Percentiles rank a stretch among this genome's conserved stretches.
Evolutionary conservation across 495 filamentous ascomycete species (phyloP).

Genomic region (Neurospora sp.): DNA sequence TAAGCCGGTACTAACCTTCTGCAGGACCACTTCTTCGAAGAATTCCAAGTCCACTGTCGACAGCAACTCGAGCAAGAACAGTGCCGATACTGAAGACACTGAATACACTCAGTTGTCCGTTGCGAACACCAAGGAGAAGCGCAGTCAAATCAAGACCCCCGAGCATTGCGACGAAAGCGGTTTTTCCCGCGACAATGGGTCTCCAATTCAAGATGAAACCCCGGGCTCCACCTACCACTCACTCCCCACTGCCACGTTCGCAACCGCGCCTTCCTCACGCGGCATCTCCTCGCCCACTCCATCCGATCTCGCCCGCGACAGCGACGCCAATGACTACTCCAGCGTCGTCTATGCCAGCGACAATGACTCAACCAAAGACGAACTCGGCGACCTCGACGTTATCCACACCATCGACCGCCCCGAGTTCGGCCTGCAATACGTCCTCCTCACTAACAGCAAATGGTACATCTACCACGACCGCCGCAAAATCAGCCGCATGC

Average conservation of each 20-base stretch:
- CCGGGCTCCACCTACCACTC: no score
- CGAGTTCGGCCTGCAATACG: neutral
- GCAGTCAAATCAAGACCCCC: neutral
- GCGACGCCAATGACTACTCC: neutral
- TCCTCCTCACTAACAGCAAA: neutral
- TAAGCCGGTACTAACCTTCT: neutral
- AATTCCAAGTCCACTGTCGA: neutral
- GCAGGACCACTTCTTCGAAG: neutral
- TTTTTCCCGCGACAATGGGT: neutral
- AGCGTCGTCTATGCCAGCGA: neutral
- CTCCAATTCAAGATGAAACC: neutral
- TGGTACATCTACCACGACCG: neutral
- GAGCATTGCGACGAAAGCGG: neutral
- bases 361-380: neutral
- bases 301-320: neutral
- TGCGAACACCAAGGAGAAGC: neutral
- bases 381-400: neutral
- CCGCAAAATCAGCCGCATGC: neutral
- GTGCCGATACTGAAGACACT: fast-evolving
- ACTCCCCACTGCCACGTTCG: neutral
- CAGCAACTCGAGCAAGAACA: neutral
- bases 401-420: neutral
- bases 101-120: neutral
- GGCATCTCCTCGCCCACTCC: neutral
- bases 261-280: neutral